A percentile compares a stretch with the other conserved stretches of the same genome.
These are phyloP conservation scores for Penstemon davidsonii DNA, from an alignment of 257 asterid species.

Conservation along the genomic window DNA sequence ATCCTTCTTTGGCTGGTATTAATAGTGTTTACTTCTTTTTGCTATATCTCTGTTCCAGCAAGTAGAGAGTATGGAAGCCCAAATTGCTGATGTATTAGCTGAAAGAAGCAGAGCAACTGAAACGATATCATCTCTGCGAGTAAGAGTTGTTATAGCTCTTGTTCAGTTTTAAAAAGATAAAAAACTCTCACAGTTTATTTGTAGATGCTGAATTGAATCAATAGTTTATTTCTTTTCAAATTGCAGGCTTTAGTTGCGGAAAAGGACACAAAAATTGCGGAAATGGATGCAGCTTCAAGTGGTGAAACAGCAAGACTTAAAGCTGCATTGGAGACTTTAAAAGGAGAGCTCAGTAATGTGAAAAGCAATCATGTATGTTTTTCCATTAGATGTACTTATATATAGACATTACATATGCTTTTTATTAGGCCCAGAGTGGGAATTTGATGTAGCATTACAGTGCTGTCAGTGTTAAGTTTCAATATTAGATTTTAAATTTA, in stretches of 20 bases:
- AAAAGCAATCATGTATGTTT: constrained; percentile 67
- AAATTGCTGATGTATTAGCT: constrained; percentile 72
- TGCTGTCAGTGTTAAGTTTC: not conserved
- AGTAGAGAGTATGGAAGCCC: constrained; percentile 82
- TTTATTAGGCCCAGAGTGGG: constrained; percentile 9
- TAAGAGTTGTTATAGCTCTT: constrained; percentile 36
- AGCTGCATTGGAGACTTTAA: constrained; percentile 83
- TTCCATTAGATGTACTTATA: not conserved
- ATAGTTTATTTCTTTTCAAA: constrained; percentile 22
- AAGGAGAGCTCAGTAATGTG: constrained; percentile 79
- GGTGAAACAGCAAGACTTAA: constrained; percentile 93
- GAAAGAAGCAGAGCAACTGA: constrained; percentile 84
- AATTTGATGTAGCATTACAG: not conserved
- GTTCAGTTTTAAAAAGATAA: constrained; percentile 25
- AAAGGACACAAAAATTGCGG: constrained; percentile 88
- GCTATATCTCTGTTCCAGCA: constrained; percentile 48
- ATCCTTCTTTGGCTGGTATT: constrained; percentile 18
- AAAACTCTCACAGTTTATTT: constrained; percentile 18
- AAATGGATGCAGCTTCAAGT: constrained; percentile 97
- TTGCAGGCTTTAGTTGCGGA: constrained; percentile 69
- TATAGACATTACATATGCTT: constrained; percentile 13
- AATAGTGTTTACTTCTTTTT: constrained; percentile 17
- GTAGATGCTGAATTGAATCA: constrained; percentile 28
- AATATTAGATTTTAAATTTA: not conserved
- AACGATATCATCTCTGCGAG: constrained; percentile 83